These are phyloP conservation scores for Gracilaria vermiculophylla DNA, from an alignment of 23 red algal species.

Conservation along the genomic window DNA sequence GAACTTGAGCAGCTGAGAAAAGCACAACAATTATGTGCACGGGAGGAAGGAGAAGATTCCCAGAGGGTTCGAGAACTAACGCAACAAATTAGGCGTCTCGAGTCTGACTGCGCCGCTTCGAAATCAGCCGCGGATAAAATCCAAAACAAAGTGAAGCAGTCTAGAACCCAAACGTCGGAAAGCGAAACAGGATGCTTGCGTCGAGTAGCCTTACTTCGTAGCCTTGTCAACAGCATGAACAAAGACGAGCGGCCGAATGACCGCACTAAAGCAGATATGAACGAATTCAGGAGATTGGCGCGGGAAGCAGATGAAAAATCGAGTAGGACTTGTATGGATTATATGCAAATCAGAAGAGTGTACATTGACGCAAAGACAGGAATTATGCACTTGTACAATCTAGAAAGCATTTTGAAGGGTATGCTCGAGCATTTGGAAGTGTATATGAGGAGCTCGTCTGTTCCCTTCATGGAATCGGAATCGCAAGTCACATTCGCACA, in stretches of 20 bases:
- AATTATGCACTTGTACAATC: conserved; percentile 38
- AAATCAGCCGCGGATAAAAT: conserved; percentile 10
- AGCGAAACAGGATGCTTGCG: conserved; percentile 46
- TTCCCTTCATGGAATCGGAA: not conserved
- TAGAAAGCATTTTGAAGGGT: conserved; percentile 24
- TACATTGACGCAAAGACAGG: conserved; percentile 50
- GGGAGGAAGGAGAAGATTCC: not conserved
- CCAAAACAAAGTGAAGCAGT: conserved; percentile 11
- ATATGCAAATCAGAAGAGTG: conserved; percentile 5
- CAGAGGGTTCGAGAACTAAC: not conserved
- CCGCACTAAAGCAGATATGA: conserved; percentile 5
- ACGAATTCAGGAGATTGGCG: not conserved
- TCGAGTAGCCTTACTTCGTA: conserved; percentile 33
- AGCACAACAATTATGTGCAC: not conserved
- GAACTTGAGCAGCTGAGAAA: conserved; percentile 19
- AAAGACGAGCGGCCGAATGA: not conserved
- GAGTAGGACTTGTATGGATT: not conserved
- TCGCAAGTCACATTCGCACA: not conserved
- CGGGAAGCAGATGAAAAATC: conserved; percentile 19
- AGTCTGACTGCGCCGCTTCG: conserved; percentile 2
- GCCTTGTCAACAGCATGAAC: not conserved
- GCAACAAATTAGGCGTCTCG: not conserved
- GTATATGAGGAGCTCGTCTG: not conserved
- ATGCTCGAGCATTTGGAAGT: conserved; percentile 40
- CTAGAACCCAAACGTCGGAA: conserved; percentile 10